Evolutionary conservation across 352 stramenopile species (phyloP), one percentile per base, ranked within the genome.

Genomic region (Globisporangium recalcitrans): DNA sequence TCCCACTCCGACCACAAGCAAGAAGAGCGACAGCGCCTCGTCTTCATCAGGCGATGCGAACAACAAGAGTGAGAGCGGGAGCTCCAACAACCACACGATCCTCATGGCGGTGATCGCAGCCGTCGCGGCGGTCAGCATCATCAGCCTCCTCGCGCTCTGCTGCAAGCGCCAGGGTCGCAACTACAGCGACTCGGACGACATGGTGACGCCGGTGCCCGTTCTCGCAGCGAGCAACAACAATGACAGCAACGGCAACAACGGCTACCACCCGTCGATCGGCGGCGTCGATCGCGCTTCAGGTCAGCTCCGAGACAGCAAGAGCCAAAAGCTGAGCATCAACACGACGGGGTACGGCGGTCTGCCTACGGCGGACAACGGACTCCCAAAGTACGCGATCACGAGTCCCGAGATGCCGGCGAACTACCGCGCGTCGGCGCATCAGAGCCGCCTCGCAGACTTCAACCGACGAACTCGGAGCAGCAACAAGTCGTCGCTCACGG

Each of bases 381-480:
- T 66, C 38, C 60, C 60, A 2, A 60, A 66, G 52, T 66, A 68
- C 56, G 46, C 62, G 46, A 26, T 68, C 62, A 68, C 62, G 47
- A 68, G 62, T 8, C 62, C 62, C 46, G 62, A 62, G 32, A 68
- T 68, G 62, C 62, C 62, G 0, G 21, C 62, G 0, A 62, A 40
- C 32, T 68, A 68, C 22, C 62, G 55, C 38, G 44, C 34, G 27
- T 59, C 62, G 1, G 56, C 54, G 14, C 40, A 47, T 21, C 62
- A 68, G 29, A 68, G 54, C 27, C 62, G 62, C 1, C 62, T 68
- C 32, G 11, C 44, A 4, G 56, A 63, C 54, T 46, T 60, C 10
- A 63, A 47, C 24, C 54, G 54, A 11, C 62, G 48, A 10, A 63
- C 56, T 2, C 62, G 56, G 5, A 63, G 21, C 4, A 34, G 54